These are phyloP conservation scores for Peronospora farinosa DNA, from an alignment of 352 stramenopile genomes.

Conservation along the genomic window DNA sequence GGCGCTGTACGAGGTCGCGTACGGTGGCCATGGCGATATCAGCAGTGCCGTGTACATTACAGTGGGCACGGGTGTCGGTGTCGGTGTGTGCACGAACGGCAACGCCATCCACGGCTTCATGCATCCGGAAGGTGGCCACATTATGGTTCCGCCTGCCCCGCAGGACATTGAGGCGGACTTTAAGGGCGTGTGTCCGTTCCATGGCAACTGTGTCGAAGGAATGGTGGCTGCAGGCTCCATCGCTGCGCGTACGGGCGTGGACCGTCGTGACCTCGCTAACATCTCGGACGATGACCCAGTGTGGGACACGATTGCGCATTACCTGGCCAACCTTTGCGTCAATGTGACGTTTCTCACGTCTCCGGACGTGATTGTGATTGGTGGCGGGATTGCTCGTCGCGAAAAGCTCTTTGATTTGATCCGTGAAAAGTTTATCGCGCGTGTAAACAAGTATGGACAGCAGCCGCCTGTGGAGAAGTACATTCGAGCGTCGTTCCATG, in stretches of 20 bases:
- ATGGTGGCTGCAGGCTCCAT: conserved; percentile 88
- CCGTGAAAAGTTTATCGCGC: conserved; percentile 70
- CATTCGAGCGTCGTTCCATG: conserved; percentile 81
- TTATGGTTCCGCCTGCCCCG: conserved; percentile 57
- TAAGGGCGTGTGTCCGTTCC: conserved; percentile 84
- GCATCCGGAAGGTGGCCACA: conserved; percentile 91
- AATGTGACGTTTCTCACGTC: conserved; percentile 91
- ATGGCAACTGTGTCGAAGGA: conserved; percentile 89
- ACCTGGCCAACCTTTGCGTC: conserved; percentile 91
- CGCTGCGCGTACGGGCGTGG: conserved; percentile 75
- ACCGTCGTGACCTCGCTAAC: conserved; percentile 56
- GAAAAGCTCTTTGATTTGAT: conserved; percentile 78
- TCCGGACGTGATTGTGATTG: conserved; percentile 93
- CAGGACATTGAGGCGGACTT: conserved; percentile 76
- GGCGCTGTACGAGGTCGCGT: conserved; percentile 89
- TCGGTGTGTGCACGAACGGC: conserved; percentile 90
- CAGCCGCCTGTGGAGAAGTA: conserved; percentile 68
- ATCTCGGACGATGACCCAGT: conserved; percentile 86
- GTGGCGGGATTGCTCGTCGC: conserved; percentile 92
- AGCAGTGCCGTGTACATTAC: conserved; percentile 91
- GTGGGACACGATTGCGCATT: conserved; percentile 93
- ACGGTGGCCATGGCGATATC: conserved; percentile 72
- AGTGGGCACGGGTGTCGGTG: conserved; percentile 92
- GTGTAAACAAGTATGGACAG: conserved; percentile 74
- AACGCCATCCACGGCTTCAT: conserved; percentile 91